A percentile compares a stretch with the other conserved stretches of the same genome.
Conservation (phyloP, 768 basidiomycete species). For the Brasilioporus rufonigricans region DNA sequence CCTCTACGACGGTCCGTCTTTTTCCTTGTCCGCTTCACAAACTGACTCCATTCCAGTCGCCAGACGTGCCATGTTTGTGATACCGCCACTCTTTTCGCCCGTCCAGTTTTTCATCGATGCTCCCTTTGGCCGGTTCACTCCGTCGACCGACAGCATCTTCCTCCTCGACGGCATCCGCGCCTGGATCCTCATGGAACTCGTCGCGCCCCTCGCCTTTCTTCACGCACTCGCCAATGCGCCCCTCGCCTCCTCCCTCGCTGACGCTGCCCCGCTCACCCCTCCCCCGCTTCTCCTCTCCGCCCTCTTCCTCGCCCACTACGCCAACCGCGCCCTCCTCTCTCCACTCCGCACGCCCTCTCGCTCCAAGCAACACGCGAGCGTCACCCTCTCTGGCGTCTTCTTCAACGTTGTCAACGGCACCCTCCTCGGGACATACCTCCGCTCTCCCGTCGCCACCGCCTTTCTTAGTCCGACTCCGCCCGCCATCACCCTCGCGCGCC, state of each 20-base stretch:
- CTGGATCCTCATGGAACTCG: slow-evolving; percentile 81
- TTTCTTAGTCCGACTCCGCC: slow-evolving; percentile 33
- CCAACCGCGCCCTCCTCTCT: slow-evolving; percentile 77
- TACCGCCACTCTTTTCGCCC: slow-evolving; percentile 37
- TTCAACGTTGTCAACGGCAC: slow-evolving; percentile 78
- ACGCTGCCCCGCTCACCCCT: slow-evolving; percentile 30
- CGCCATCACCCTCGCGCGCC: slow-evolving; percentile 25
- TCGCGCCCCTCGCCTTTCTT: slow-evolving; percentile 57
- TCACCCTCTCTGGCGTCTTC: slow-evolving; percentile 49
- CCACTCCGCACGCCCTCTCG: slow-evolving; percentile 80
- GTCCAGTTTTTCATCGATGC: slow-evolving; percentile 58
- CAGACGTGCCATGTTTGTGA: slow-evolving; percentile 47
- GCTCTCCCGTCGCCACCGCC: slow-evolving; percentile 49
- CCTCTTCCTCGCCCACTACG: slow-evolving; percentile 74
- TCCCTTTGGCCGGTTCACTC: slow-evolving; percentile 78
- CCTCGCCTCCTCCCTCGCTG: slow-evolving; percentile 36
- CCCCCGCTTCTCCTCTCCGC: slow-evolving; percentile 50
- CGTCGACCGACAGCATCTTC: slow-evolving; percentile 41
- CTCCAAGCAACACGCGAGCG: slow-evolving; percentile 67
- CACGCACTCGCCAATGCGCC: slow-evolving; percentile 49
- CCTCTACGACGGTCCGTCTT: slow-evolving; percentile 24
- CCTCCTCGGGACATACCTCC: slow-evolving; percentile 68
- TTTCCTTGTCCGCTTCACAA: too few species aligned
- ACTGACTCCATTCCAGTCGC: slow-evolving; percentile 21
- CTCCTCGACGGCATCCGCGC: slow-evolving; percentile 57